These are phyloP conservation scores for Sechiopsis laciniata DNA, from an alignment of 306 rosid genomes.

Conservation along the genomic window DNA sequence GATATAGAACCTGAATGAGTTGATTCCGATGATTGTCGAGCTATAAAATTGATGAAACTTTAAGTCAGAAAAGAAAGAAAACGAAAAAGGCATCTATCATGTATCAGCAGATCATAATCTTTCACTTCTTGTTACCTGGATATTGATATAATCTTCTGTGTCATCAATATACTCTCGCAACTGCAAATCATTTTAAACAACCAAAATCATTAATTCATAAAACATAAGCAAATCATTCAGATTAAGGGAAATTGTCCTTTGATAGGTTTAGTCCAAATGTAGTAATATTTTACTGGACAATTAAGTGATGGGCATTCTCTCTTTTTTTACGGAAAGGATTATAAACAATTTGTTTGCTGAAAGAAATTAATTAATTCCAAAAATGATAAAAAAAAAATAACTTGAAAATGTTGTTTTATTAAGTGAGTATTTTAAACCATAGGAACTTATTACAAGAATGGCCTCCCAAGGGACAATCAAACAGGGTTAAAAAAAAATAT, in stretches of 20 bases:
- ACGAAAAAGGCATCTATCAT: background rate
- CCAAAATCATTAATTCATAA: background rate
- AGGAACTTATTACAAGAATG: no score
- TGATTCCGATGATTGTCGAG: conserved; percentile 69
- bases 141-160: conserved; percentile 86
- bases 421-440: no score
- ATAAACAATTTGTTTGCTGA: no score
- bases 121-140: conserved; percentile 41
- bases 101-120: conserved; percentile 1
- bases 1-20: conserved; percentile 54
- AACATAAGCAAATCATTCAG: background rate
- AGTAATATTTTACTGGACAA: background rate
- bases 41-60: conserved; percentile 35
- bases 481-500: no score
- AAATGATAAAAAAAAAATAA: no score
- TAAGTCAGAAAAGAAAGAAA: background rate
- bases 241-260: background rate
- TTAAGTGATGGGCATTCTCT: background rate
- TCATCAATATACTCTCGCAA: conserved; percentile 74
- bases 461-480: no score
- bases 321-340: no score
- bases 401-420: no score
- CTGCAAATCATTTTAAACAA: conserved; percentile 35
- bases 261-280: background rate
- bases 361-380: no score